Conservation (phyloP, 208 protist species). For the Naegleria gruberi region DNA sequence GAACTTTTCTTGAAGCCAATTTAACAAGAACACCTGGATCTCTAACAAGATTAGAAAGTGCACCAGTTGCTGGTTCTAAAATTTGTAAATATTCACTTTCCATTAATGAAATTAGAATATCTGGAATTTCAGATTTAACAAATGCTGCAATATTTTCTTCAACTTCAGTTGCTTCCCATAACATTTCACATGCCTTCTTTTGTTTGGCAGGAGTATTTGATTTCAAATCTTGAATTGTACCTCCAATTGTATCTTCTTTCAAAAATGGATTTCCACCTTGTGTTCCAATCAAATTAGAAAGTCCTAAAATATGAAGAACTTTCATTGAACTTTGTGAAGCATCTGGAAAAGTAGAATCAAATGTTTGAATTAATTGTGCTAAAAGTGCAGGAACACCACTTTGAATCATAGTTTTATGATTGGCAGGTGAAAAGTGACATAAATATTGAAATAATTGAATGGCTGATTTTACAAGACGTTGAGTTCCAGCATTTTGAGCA, state of each 20-base stretch:
- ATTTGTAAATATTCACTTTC: neutral
- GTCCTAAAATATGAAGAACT: neutral
- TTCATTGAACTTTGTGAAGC: neutral
- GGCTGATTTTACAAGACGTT: neutral
- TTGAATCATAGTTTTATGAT: neutral
- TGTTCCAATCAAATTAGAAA: neutral
- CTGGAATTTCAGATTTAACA: neutral
- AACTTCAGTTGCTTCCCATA: neutral
- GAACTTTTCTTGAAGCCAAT: neutral
- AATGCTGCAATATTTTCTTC: neutral
- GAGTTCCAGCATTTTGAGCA: neutral
- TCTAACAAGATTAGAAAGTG: neutral
- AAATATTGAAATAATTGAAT: neutral
- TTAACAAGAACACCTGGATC: neutral
- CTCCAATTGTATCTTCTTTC: neutral
- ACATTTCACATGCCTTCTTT: neutral
- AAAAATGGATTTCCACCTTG: neutral
- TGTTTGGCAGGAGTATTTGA: neutral
- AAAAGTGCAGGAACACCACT: neutral
- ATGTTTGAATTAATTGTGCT: neutral
- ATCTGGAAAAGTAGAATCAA: neutral
- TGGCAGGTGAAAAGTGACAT: neutral
- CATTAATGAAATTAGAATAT: neutral
- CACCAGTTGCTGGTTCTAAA: neutral
- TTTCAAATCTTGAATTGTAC: neutral